These are phyloP conservation scores for Cladosporium sp. DNA, from an alignment of 2,329 filamentous ascomycete genomes.

Conservation along the genomic window DNA sequence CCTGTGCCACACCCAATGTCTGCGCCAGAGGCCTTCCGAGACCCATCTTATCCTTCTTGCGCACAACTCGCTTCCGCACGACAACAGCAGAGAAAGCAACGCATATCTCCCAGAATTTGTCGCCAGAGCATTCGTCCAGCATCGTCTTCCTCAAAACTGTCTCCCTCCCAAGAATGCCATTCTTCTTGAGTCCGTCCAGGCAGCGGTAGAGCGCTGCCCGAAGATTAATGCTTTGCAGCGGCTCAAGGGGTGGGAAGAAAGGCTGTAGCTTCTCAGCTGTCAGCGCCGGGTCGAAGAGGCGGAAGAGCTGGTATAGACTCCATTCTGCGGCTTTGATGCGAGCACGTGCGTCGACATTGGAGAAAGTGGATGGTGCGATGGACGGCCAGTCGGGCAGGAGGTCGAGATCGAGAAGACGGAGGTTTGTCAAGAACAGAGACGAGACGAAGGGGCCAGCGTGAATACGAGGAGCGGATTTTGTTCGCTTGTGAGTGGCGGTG, in stretches of 20 bases:
- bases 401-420: constrained; percentile 81
- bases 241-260: constrained; percentile 87
- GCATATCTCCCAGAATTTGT: constrained; percentile 83
- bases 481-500: constrained; percentile 10
- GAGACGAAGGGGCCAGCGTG: constrained; percentile 41
- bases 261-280: constrained; percentile 79
- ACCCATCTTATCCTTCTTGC: constrained; percentile 47
- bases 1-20: constrained; percentile 49
- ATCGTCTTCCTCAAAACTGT: constrained; percentile 85
- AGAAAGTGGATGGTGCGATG: constrained; percentile 70
- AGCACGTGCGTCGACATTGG: constrained; percentile 66
- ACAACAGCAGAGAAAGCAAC: constrained; percentile 81
- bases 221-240: constrained; percentile 86
- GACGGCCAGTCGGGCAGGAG: constrained; percentile 74
- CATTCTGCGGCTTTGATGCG: constrained; percentile 84
- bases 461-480: neutral
- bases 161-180: constrained; percentile 76
- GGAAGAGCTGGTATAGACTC: constrained; percentile 84
- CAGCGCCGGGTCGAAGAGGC: constrained; percentile 76
- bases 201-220: constrained; percentile 78
- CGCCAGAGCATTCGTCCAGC: constrained; percentile 93
- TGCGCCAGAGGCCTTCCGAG: constrained; percentile 45
- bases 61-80: constrained; percentile 61
- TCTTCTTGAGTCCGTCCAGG: constrained; percentile 85
- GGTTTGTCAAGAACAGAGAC: constrained; percentile 74